phyloP scores from a whole-genome alignment of 768 basidiomycete species.

The Tulasnella sp. region DNA sequence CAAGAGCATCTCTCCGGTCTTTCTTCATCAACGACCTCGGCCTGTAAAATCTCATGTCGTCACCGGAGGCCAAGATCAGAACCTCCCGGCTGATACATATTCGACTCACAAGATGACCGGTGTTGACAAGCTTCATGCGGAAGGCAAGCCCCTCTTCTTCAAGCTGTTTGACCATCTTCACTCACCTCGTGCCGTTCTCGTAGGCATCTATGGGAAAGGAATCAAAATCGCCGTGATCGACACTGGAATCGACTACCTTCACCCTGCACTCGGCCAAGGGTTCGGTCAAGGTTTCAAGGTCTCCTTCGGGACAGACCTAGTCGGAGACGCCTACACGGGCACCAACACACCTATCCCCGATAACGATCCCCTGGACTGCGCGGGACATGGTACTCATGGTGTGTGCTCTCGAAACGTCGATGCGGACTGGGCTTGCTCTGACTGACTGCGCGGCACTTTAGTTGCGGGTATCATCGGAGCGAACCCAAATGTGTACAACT shows the following conservation, averaged over 20 bases:
- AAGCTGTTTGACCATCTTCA: too few species aligned
- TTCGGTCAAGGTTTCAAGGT: conserved; percentile 15
- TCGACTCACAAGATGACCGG: conserved; percentile 13
- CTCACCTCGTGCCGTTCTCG: too few species aligned
- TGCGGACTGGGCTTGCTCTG: not conserved
- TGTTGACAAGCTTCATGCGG: conserved; percentile 11
- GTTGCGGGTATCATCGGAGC: not conserved
- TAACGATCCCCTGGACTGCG: conserved; percentile 12
- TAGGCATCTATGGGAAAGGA: not conserved
- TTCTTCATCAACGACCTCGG: not conserved
- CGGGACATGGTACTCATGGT: conserved; percentile 34
- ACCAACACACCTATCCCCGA: conserved; percentile 4
- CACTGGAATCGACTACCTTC: conserved; percentile 12
- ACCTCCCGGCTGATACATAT: not conserved
- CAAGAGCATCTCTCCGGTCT: conserved; percentile 12
- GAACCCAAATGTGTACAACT: conserved; percentile 33
- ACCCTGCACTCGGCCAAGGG: conserved; percentile 12
- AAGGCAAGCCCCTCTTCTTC: too few species aligned
- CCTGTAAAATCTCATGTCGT: not conserved
- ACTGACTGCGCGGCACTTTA: not conserved
- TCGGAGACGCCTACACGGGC: conserved; percentile 13
- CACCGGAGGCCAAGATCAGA: conserved; percentile 1
- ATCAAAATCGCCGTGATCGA: conserved; percentile 11
- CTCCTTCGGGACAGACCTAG: conserved; percentile 10
- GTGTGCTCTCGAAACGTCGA: not conserved